Evolutionary conservation across 257 asterid genomes (phyloP).

Genomic region (Anisodus tanguticus): DNA sequence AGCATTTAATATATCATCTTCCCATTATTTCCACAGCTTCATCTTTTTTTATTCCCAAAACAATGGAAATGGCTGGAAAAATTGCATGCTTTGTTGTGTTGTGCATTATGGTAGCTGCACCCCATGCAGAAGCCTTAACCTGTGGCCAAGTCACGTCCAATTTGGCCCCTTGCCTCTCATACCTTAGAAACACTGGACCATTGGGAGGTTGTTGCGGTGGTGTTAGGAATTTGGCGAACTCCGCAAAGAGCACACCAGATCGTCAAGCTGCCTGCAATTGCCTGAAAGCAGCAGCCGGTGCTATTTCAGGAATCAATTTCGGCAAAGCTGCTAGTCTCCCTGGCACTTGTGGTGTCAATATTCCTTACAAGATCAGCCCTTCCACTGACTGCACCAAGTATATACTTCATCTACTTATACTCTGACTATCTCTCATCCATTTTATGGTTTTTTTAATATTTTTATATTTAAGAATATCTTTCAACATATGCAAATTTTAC

Average conservation of each 20-base stretch:
- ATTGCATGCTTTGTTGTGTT: conserved; percentile 24
- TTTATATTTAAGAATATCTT: too few relatives aligned
- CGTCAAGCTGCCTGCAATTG: conserved; percentile 49
- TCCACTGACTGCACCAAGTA: conserved; percentile 65
- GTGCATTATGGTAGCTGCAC: conserved; percentile 36
- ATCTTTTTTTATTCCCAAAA: background rate
- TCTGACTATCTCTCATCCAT: background rate
- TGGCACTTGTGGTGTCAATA: conserved; percentile 44
- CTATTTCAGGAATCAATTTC: background rate
- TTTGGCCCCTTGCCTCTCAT: conserved; percentile 44
- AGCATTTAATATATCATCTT: background rate
- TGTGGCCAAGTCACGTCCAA: conserved; percentile 41
- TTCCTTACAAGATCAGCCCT: conserved; percentile 65
- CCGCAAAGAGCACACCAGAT: conserved; percentile 46
- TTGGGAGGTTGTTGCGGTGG: conserved; percentile 53
- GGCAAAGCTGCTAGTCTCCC: conserved; percentile 61
- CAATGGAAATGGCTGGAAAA: background rate
- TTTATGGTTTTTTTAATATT: background rate
- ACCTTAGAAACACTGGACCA: conserved; percentile 40
- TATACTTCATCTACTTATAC: background rate
- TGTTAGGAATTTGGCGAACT: conserved; percentile 33
- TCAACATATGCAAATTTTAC: too few relatives aligned
- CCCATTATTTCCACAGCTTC: background rate
- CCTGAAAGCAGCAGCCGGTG: conserved; percentile 41
- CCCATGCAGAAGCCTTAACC: conserved; percentile 38